phyloP scores from a whole-genome alignment of 352 stramenopile genomes.

The Phytophthora palmivora region DNA sequence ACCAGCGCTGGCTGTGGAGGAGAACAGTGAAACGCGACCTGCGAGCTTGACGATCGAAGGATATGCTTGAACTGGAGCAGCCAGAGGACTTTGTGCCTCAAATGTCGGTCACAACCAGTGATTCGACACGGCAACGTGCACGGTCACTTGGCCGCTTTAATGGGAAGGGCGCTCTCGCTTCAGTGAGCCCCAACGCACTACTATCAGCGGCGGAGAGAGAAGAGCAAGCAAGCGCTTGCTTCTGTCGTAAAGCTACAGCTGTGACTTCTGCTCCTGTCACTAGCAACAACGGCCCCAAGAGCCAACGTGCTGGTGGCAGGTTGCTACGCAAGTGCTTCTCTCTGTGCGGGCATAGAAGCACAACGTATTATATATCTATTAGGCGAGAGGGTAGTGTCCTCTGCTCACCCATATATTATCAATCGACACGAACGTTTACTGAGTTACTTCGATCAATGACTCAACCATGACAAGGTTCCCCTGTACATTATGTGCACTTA shows the following conservation, averaged over 20 bases:
- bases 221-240: constrained; percentile 33
- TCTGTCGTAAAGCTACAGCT: constrained; percentile 23
- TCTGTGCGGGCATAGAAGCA: constrained; percentile 22
- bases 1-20: constrained; percentile 42
- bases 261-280: constrained; percentile 12
- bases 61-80: constrained; percentile 3
- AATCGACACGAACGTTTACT: constrained; percentile 15
- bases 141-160: constrained; percentile 34
- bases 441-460: neutral
- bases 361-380: constrained; percentile 40
- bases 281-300: constrained; percentile 24
- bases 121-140: constrained; percentile 23
- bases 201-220: constrained; percentile 28
- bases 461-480: too few relatives aligned
- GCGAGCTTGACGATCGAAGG: constrained; percentile 2
- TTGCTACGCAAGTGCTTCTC: constrained; percentile 41
- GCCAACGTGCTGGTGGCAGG: constrained; percentile 17
- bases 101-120: constrained; percentile 7
- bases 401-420: constrained; percentile 21
- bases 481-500: constrained; percentile 32
- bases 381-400: constrained; percentile 10
- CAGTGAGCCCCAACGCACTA: constrained; percentile 27
- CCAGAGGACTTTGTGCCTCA: constrained; percentile 6
- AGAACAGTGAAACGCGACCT: constrained; percentile 11
- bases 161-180: constrained; percentile 33